These are phyloP conservation scores for Xylaria grammica DNA, from an alignment of 495 filamentous ascomycete genomes.

Conservation along the genomic window DNA sequence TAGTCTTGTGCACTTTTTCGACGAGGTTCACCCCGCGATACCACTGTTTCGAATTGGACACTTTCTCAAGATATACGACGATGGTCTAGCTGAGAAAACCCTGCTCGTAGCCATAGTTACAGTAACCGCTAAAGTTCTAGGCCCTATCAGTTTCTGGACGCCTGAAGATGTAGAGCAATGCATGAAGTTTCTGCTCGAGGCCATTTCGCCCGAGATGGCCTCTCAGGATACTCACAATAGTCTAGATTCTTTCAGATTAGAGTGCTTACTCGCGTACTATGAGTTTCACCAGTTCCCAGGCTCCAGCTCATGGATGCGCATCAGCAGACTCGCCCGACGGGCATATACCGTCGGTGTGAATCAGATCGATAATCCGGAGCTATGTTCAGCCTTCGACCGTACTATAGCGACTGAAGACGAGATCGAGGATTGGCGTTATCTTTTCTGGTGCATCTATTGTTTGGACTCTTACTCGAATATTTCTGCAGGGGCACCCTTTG, in stretches of 20 bases:
- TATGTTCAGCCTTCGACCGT: constrained; percentile 28
- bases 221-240: constrained; percentile 5
- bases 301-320: constrained; percentile 39
- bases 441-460: constrained; percentile 51
- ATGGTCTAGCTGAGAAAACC: constrained; percentile 22
- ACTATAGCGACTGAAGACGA: constrained; percentile 34
- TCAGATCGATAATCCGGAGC: constrained; percentile 32
- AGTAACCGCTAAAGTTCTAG: constrained; percentile 34
- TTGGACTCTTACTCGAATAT: constrained; percentile 45
- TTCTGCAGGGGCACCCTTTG: constrained; percentile 28
- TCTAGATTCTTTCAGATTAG: constrained; percentile 39
- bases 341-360: constrained; percentile 40
- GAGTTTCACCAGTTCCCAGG: constrained; percentile 45
- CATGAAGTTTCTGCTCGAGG: constrained; percentile 26
- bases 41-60: constrained; percentile 34
- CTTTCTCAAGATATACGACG: constrained; percentile 34
- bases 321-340: constrained; percentile 41
- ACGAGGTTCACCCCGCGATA: constrained; percentile 36
- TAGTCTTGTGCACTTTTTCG: constrained; percentile 31
- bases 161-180: constrained; percentile 28
- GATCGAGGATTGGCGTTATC: constrained; percentile 43
- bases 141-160: constrained; percentile 28
- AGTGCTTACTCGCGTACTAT: constrained; percentile 46
- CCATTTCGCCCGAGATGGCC: constrained; percentile 18
- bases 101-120: constrained; percentile 34